A percentile compares a stretch with the other conserved stretches of the same genome.
Evolutionary conservation across 768 basidiomycete species (phyloP).

Genomic region (Suillus subaureus): DNA sequence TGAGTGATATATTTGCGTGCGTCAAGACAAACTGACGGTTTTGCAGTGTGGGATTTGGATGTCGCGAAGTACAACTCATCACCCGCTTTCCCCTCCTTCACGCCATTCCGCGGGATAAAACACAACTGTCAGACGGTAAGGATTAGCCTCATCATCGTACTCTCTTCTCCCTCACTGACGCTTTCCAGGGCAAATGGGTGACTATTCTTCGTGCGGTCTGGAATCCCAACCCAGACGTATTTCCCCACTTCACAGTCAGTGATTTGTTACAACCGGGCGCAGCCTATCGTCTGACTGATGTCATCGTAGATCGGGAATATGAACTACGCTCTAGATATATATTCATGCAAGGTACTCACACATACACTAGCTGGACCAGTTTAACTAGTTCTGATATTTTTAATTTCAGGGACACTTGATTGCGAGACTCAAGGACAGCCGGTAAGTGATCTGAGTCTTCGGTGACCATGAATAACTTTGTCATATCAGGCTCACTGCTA

Average conservation of each 20-base stretch:
- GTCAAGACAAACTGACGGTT: conserved; percentile 13
- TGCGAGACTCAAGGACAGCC: conserved; percentile 59
- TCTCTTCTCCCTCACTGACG: conserved; percentile 1
- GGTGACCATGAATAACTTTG: background rate
- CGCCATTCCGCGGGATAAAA: conserved; percentile 60
- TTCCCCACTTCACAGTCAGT: conserved; percentile 81
- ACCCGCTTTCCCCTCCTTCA: conserved; percentile 57
- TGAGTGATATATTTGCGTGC: conserved; percentile 38
- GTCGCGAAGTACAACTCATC: conserved; percentile 49
- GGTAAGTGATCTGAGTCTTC: conserved; percentile 39
- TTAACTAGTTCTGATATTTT: background rate
- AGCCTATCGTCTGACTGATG: background rate
- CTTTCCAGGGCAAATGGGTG: conserved; percentile 74
- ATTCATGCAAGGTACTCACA: conserved; percentile 62
- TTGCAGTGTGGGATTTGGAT: conserved; percentile 75
- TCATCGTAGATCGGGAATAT: conserved; percentile 66
- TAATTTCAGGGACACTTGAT: conserved; percentile 65
- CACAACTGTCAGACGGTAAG: conserved; percentile 85
- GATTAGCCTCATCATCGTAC: background rate
- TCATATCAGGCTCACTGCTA: conserved; percentile 65
- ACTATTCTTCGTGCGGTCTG: conserved; percentile 78
- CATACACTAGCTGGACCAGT: background rate
- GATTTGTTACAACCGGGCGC: conserved; percentile 5
- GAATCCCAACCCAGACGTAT: conserved; percentile 75
- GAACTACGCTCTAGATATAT: conserved; percentile 77